phyloP scores from a whole-genome alignment of 2,329 filamentous ascomycete genomes.

The Curvularia hawaiiensis region DNA sequence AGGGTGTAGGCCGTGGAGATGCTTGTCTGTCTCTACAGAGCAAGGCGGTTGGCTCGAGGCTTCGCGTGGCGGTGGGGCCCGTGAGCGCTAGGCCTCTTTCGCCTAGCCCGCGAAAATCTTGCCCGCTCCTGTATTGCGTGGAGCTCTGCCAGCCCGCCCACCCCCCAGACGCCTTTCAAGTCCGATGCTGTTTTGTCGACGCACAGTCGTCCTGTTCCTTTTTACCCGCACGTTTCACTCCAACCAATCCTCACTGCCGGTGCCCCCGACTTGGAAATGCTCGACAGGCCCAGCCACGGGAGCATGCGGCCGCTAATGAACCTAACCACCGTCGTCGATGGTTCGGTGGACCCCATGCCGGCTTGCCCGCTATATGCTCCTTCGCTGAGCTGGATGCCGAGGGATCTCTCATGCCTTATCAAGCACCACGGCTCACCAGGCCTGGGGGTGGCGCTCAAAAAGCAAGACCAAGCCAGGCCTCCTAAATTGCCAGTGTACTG shows the following conservation, averaged over 20 bases:
- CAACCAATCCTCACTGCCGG: constrained; percentile 4
- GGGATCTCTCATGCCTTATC: not conserved
- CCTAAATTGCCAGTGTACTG: not conserved
- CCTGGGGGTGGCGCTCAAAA: not conserved
- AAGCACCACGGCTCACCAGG: not conserved
- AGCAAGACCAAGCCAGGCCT: not conserved
- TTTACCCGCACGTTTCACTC: constrained; percentile 6
- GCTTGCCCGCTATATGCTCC: not conserved
- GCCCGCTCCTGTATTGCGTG: constrained; percentile 3
- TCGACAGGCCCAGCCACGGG: constrained; percentile 1
- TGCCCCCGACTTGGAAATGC: constrained; percentile 3
- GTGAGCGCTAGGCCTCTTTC: not conserved
- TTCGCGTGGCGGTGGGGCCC: constrained; percentile 1
- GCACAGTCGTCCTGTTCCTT: constrained; percentile 1
- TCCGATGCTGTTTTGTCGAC: not conserved
- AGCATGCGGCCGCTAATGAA: constrained; percentile 2
- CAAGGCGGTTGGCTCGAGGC: not conserved
- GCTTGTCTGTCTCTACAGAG: not conserved
- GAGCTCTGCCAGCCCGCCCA: not conserved
- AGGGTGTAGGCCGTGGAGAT: not conserved
- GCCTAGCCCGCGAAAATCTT: constrained; percentile 5
- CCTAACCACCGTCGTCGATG: not conserved
- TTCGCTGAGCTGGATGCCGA: not conserved
- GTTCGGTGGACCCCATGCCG: constrained; percentile 5
- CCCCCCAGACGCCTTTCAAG: not conserved